Base-by-base conservation (phyloP, 495 filamentous ascomycete species). In the Aspergillus baeticus region DNA sequence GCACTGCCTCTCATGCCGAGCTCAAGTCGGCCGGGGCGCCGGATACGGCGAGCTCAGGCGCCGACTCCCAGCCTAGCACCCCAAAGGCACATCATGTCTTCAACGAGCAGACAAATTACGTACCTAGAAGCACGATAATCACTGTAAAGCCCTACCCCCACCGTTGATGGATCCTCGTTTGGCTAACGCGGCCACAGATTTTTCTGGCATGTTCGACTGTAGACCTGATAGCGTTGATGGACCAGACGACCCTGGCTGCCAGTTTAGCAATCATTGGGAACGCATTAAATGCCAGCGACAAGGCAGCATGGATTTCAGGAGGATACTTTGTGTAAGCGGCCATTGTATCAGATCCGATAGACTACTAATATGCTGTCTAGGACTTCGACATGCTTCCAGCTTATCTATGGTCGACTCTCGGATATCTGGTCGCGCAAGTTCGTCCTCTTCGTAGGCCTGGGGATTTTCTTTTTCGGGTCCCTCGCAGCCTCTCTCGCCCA, bases 371-470 rank as follows among this genome's bases (percentile, higher is more conserved):
- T 41, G 38, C n/a, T 41, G 26, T 11, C 10, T 43, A 75, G 70
- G 43, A 81, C 81, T n/a, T 82, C 79, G 14, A 82, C 80, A 18
- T 80, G 76, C 34, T 82, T 81, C 54, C 81, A 83, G 52, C 72
- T 83, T 0, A 47, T 84, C 13, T 83, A 83, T 48, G 79, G 81
- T 3, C 73, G 77, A 1, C 70, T 84, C 17, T 83, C 80, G 11
- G 79, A 84, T 54, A 81, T 84, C 53, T 84, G 79, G 69, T 81
- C 79, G 2, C 80, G 80, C 20, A 84, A 84, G 55, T 60, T 73
- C 6, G 73, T 83, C 15, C 69, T 84, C 5, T 74, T 83, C 36
- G 66, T 70, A 17, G 78, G 77, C 1, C 60, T 84, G 6, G 77
- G 64, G 1, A 78, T 81, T 22, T 80, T 84, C 63, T 81, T 81